Evolutionary conservation across 1,139 yeast species (phyloP), one percentile per base, ranked within the genome.

Genomic region (Yamadazyma kanchanaburiensis): DNA sequence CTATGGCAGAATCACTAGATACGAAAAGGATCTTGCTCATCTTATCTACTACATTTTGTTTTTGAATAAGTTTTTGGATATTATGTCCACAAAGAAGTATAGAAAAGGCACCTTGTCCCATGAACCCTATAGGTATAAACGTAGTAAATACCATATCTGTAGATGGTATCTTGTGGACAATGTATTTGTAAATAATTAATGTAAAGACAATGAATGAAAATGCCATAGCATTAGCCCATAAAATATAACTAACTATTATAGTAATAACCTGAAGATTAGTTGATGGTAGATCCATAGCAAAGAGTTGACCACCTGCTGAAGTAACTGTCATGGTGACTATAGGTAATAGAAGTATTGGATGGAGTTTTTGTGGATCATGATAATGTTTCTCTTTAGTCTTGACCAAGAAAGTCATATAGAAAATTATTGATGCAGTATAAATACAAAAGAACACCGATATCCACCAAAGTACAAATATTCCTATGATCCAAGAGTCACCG

Each of bases 101-200:
- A 3, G 83, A 83, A 52, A 64, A 84, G 2, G 86, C 74, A 3
- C 94, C 94, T 56, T 87, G 96, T 13, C 96, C 95, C 50, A 83
- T 55, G 21, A 58, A 51, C 21, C 64, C 64, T 20, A 58, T 54
- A 4, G 64, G 64, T 21, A 58, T 43, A 27, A 51, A 52, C 4
- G 52, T 42, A 6, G 57, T 50, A 40, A 58, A 58, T 3, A 58
- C 49, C 22, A 45, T 28, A 29, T 43, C 24, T 31, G 70, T 46
- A 3, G 67, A 55, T 0, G 95, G 95, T 21, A 82, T 53, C 38
- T 80, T 81, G 51, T 71, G 63, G 6, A 72, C 55, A 12, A 82
- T 55, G 22, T 84, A 54, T 35, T 79, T 74, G 63, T 78, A 66
- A 35, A 80, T 58, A 48, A 80, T 78, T 4, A 83, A 59, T 8